Evolutionary conservation across 1,139 yeast species (phyloP), one percentile per base, ranked within the genome.

Genomic region (Pichia inconspicua): DNA sequence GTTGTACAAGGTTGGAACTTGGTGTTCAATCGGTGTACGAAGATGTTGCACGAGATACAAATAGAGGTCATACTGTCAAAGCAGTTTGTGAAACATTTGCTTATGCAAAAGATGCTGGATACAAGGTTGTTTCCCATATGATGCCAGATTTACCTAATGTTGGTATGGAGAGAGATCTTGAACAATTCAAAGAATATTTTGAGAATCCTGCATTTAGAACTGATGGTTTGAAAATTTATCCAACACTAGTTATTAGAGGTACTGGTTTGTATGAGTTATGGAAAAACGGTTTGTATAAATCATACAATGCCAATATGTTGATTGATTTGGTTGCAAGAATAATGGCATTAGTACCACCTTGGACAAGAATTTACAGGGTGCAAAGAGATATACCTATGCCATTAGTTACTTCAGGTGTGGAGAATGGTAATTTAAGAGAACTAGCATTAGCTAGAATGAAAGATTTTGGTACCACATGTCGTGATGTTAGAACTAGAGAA

Each of bases 321-420:
- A 86, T 92, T 46, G 99, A 92, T 65, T 72, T 92, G 53, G 97
- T 92, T 44, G 98, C 98, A 0, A 78, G 97, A 60, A 92, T 92
- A 48, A 71, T 92, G 71, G 97, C 97, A 0, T 72, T 92, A 54
- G 97, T 92, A 5, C 98, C 99, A 31, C 99, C 99, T 9, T 92
- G 99, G 99, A 92, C 99, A 5, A 82, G 99, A 70, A 92, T 92
- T 58, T 92, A 92, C 67, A 81, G 99, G 66, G 98, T 92, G 32
- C 99, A 92, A 70, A 78, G 99, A 72, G 99, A 92, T 75, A 92
- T 92, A 49, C 99, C 99, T 28, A 92, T 92, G 99, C 99, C 99
- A 0, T 74, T 92, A 58, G 99, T 92, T 40, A 86, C 97, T 0
- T 86, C 96, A 1, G 99, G 99, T 58, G 99, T 92, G 42, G 99